These are phyloP conservation scores for Alternaria atra DNA, from an alignment of 2,329 filamentous ascomycete species.

Conservation along the genomic window DNA sequence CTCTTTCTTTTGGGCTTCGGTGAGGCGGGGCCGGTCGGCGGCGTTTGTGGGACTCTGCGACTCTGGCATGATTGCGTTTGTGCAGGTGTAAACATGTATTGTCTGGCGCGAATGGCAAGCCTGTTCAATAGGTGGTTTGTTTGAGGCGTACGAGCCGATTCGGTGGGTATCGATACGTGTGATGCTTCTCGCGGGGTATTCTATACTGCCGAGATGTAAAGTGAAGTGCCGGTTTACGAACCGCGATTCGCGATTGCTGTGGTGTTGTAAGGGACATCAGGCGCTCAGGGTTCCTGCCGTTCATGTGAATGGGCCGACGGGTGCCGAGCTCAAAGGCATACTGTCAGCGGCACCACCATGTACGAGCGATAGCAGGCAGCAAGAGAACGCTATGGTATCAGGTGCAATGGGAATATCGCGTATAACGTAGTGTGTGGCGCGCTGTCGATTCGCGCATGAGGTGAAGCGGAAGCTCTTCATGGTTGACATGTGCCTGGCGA, in stretches of 20 bases:
- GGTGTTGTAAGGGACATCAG: constrained; percentile 1
- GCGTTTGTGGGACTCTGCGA: constrained; percentile 42
- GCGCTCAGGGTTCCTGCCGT: background rate
- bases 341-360: background rate
- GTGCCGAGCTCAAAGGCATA: constrained; percentile 11
- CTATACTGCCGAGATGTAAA: background rate
- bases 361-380: background rate
- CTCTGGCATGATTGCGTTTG: constrained; percentile 28
- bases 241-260: background rate
- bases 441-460: background rate
- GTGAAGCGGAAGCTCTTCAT: background rate
- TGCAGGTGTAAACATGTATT: background rate
- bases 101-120: constrained; percentile 1
- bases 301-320: constrained; percentile 14
- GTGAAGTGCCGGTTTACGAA: background rate
- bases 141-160: constrained; percentile 1
- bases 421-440: background rate
- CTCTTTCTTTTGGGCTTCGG: constrained; percentile 75
- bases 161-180: background rate
- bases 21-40: constrained; percentile 69
- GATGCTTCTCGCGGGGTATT: background rate
- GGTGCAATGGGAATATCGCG: background rate
- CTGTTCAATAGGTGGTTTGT: constrained; percentile 3
- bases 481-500: background rate
- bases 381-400: background rate